Percentiles rank a stretch among this genome's conserved stretches.
These are phyloP conservation scores for Ophiocordyceps polyrhachis-furcata DNA, from an alignment of 2,329 filamentous ascomycete species.

Conservation along the genomic window DNA sequence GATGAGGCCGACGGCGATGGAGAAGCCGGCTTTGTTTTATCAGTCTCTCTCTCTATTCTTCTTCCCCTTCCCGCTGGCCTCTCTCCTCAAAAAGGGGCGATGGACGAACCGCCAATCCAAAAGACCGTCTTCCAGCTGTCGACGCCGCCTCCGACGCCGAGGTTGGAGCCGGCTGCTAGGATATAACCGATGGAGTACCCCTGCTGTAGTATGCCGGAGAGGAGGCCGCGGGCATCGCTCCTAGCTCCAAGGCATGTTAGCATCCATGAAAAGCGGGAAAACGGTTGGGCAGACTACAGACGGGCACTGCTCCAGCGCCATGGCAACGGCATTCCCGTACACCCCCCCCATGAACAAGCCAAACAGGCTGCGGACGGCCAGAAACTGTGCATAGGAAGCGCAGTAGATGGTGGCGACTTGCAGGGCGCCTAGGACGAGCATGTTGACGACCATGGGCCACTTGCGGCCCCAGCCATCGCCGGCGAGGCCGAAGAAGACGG, in stretches of 20 bases:
- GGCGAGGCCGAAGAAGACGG: constrained; percentile 56
- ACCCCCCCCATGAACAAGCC: constrained; percentile 69
- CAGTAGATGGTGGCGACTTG: constrained; percentile 65
- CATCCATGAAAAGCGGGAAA: too few relatives aligned
- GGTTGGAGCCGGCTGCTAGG: constrained; percentile 55
- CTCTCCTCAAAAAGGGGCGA: background rate
- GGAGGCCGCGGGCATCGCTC: constrained; percentile 51
- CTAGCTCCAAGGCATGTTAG: constrained; percentile 10
- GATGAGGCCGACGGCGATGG: constrained; percentile 48
- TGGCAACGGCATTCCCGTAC: constrained; percentile 61
- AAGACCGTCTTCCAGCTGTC: constrained; percentile 60
- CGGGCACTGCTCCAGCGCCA: constrained; percentile 58
- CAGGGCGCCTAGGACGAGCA: constrained; percentile 48
- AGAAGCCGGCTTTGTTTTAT: constrained; percentile 31
- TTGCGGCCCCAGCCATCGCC: constrained; percentile 68
- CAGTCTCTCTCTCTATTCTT: background rate
- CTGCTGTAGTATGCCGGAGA: constrained; percentile 69
- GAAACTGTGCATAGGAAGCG: constrained; percentile 50
- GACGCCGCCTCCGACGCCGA: constrained; percentile 45
- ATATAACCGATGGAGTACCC: constrained; percentile 70
- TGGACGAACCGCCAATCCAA: constrained; percentile 37
- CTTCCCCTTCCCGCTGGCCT: too few relatives aligned
- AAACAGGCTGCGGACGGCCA: constrained; percentile 56
- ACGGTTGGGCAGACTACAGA: too few relatives aligned
- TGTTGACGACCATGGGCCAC: constrained; percentile 69